These are phyloP conservation scores for Ogataea methylovora DNA, from an alignment of 805 yeast genomes.

Conservation along the genomic window DNA sequence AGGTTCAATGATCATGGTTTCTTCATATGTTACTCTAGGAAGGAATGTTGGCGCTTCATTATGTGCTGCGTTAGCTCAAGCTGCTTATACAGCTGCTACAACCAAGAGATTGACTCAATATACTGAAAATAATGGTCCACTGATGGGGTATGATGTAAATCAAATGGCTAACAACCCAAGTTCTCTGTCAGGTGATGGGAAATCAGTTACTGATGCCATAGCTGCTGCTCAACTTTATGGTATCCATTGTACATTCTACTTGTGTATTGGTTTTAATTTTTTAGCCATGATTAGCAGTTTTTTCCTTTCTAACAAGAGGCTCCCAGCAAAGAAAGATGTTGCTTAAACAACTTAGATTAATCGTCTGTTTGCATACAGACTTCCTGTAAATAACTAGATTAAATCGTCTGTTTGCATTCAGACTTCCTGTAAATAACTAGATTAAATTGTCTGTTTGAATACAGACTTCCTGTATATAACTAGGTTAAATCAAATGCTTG, in stretches of 20 bases:
- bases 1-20: conserved; percentile 42
- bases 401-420: no score
- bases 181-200: conserved; percentile 4
- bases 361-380: no score
- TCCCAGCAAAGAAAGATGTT: conserved; percentile 27
- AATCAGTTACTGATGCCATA: conserved; percentile 9
- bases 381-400: no score
- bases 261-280: conserved; percentile 29
- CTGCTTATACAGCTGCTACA: conserved; percentile 26
- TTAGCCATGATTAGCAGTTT: conserved; percentile 24
- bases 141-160: not conserved
- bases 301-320: conserved; percentile 32
- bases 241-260: conserved; percentile 32
- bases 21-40: conserved; percentile 35
- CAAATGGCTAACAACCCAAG: conserved; percentile 1
- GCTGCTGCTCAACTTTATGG: conserved; percentile 24
- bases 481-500: no score
- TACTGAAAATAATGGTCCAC: not conserved
- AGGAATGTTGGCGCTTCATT: conserved; percentile 41
- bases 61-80: conserved; percentile 34
- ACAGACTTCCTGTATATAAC: no score
- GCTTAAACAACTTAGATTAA: not conserved
- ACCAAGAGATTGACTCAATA: not conserved
- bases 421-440: no score
- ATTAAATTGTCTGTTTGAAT: no score